A percentile compares a stretch with the other conserved stretches of the same genome.
Evolutionary conservation across 2,329 filamentous ascomycete species (phyloP).

Genomic region (Fusarium sp.): DNA sequence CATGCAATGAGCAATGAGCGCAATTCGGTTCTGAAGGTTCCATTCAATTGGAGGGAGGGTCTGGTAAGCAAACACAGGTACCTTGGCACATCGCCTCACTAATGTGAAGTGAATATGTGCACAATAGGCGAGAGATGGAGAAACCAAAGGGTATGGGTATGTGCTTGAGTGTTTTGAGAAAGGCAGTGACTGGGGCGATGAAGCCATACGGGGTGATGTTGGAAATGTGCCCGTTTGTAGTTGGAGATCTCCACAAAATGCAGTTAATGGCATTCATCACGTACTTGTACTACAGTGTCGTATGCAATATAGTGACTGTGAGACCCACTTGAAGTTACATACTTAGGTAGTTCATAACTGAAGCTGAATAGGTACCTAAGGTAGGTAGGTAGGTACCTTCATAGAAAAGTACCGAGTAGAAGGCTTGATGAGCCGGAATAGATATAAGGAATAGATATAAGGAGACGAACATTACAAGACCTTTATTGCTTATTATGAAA

Average conservation of each 20-base stretch:
- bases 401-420: background rate
- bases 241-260: slow-evolving; percentile 39
- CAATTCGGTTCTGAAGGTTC: slow-evolving; percentile 16
- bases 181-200: slow-evolving; percentile 16
- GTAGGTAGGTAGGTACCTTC: no score
- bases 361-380: background rate
- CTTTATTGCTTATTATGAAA: background rate
- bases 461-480: background rate
- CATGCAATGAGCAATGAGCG: slow-evolving; percentile 7
- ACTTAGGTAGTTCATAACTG: background rate
- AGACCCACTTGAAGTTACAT: background rate
- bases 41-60: slow-evolving; percentile 30
- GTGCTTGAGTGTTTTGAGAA: slow-evolving; percentile 10
- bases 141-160: background rate
- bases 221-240: slow-evolving; percentile 28
- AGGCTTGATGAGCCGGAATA: background rate
- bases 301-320: background rate
- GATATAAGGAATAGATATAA: background rate
- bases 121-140: background rate
- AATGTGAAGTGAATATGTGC: background rate
- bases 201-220: slow-evolving; percentile 29
- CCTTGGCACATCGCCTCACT: slow-evolving; percentile 17
- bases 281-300: slow-evolving; percentile 9
- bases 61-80: slow-evolving; percentile 12
- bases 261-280: slow-evolving; percentile 9